Conservation (phyloP, 257 asterid species). For the Nicotiana noctiflora region DNA sequence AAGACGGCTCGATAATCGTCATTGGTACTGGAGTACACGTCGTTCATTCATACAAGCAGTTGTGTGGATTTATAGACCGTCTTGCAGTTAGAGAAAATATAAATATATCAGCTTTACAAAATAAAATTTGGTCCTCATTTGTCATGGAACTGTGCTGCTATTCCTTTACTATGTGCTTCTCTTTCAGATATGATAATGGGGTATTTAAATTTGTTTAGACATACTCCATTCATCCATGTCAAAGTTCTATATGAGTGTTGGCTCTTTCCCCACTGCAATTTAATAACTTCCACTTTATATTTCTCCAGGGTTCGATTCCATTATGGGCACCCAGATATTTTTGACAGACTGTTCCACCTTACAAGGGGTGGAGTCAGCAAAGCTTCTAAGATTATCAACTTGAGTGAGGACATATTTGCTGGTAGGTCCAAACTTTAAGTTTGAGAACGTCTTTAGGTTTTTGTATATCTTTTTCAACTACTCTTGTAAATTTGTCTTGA, state of each 20-base stretch:
- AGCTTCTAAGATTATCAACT: constrained; percentile 87
- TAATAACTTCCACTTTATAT: not conserved
- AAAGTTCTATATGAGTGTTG: not conserved
- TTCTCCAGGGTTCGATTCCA: constrained; percentile 89
- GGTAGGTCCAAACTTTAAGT: constrained; percentile 36
- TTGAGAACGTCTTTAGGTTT: not conserved
- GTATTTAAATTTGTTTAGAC: not conserved
- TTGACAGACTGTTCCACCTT: constrained; percentile 93
- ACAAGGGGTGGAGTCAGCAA: constrained; percentile 98
- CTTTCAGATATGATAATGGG: not conserved
- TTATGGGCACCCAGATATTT: constrained; percentile 98
- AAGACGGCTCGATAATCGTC: not conserved
- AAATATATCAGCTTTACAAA: not conserved
- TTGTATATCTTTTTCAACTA: not conserved
- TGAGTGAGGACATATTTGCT: constrained; percentile 96
- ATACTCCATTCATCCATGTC: not conserved
- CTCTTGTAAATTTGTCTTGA: not conserved
- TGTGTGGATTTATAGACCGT: not conserved
- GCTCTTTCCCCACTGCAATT: not conserved
- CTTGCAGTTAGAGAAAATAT: not conserved
- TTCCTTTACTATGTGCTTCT: not conserved
- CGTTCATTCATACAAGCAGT: not conserved
- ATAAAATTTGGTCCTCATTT: not conserved
- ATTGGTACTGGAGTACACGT: not conserved
- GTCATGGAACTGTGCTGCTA: not conserved